Conservation (phyloP, 2,329 filamentous ascomycete genomes). For the Dendryphion nanum region DNA sequence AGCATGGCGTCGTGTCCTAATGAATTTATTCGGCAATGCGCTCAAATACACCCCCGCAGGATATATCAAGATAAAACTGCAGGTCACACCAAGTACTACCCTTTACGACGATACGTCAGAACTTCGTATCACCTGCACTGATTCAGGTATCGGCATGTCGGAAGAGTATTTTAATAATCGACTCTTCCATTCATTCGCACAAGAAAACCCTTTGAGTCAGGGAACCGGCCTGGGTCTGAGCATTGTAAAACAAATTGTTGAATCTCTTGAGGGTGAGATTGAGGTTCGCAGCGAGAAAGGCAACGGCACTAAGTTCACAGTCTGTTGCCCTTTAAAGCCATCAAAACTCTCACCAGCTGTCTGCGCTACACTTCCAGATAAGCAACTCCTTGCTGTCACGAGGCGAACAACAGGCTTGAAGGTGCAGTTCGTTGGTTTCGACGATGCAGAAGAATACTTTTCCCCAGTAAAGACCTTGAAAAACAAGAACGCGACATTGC, state of each 20-base stretch:
- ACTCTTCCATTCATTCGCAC: slow-evolving; percentile 40
- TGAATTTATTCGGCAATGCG: slow-evolving; percentile 42
- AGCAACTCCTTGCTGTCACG: slow-evolving; percentile 17
- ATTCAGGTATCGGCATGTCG: slow-evolving; percentile 43
- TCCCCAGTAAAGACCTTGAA: slow-evolving; percentile 24
- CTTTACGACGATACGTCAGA: slow-evolving; percentile 24
- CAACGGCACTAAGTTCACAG: slow-evolving; percentile 37
- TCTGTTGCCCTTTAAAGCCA: slow-evolving; percentile 33
- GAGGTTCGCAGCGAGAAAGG: slow-evolving; percentile 36
- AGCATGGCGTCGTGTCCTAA: slow-evolving; percentile 39
- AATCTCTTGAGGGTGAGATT: slow-evolving; percentile 36
- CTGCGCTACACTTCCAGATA: slow-evolving; percentile 17
- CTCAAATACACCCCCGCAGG: slow-evolving; percentile 40
- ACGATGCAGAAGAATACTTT: slow-evolving; percentile 32
- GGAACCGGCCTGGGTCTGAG: slow-evolving; percentile 41
- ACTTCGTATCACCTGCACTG: slow-evolving; percentile 32
- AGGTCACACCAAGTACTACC: slow-evolving; percentile 21
- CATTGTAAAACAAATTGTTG: slow-evolving; percentile 40
- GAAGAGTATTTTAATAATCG: slow-evolving; percentile 38
- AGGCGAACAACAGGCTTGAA: slow-evolving; percentile 30
- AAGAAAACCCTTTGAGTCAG: slow-evolving; percentile 39
- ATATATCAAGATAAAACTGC: slow-evolving; percentile 37
- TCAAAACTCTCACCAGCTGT: slow-evolving; percentile 30
- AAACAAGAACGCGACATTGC: slow-evolving; percentile 28
- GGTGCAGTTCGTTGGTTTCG: slow-evolving; percentile 33